Conservation (phyloP, 345 rosid species). For the Melaleuca quinquenervia region DNA sequence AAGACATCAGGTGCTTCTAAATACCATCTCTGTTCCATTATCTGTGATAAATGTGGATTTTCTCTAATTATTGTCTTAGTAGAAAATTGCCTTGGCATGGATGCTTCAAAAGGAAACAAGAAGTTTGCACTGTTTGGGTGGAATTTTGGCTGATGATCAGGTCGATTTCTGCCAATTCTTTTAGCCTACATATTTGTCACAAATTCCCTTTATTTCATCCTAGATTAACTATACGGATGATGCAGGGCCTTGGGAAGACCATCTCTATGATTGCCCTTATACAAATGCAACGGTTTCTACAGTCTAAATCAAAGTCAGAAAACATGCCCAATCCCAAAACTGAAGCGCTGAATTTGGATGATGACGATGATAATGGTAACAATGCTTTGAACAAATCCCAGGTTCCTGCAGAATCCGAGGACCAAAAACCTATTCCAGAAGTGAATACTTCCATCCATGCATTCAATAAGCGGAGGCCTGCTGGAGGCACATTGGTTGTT, state of each 20-base stretch:
- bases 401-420: slow-evolving; percentile 28
- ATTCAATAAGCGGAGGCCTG: slow-evolving; percentile 42
- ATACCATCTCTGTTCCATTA: slow-evolving; percentile 1
- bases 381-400: slow-evolving; percentile 20
- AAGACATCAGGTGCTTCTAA: slow-evolving; percentile 73
- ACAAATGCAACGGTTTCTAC: slow-evolving; percentile 53
- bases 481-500: slow-evolving; percentile 90
- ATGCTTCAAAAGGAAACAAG: slow-evolving; percentile 90
- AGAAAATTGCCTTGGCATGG: slow-evolving; percentile 98
- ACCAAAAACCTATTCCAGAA: slow-evolving; percentile 23
- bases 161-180: slow-evolving; percentile 18
- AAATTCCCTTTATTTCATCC: neutral
- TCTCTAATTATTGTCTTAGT: slow-evolving; percentile 11
- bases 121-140: slow-evolving; percentile 78
- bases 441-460: slow-evolving; percentile 38
- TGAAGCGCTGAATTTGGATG: slow-evolving; percentile 81
- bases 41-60: neutral
- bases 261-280: slow-evolving; percentile 89
- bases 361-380: slow-evolving; percentile 46
- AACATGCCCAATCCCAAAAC: slow-evolving; percentile 30
- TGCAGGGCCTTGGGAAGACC: slow-evolving; percentile 97
- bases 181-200: neutral
- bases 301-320: slow-evolving; percentile 48
- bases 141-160: slow-evolving; percentile 99
- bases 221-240: neutral